Conservation (phyloP, 2,329 filamentous ascomycete species). For the Apiospora hydei region DNA sequence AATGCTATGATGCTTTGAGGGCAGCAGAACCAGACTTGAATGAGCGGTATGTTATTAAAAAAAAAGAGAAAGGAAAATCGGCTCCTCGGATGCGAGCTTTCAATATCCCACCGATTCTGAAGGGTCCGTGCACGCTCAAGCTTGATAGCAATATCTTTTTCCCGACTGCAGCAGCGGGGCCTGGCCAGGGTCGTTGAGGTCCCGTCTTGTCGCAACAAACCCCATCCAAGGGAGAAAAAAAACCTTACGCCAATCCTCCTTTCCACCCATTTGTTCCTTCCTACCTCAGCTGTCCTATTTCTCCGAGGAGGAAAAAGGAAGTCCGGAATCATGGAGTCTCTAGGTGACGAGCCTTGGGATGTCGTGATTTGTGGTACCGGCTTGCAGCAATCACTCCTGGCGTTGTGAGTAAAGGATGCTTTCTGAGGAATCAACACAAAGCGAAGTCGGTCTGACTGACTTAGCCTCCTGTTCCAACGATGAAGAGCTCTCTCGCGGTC, state of each 20-base stretch:
- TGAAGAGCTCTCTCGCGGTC: conserved; percentile 90
- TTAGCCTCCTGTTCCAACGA: conserved; percentile 52
- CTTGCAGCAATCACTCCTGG: conserved; percentile 79
- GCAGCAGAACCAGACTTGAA: conserved; percentile 37
- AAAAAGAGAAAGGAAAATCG: conserved; percentile 29
- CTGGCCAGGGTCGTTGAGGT: background rate
- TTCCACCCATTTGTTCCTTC: conserved; percentile 29
- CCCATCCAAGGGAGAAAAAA: conserved; percentile 42
- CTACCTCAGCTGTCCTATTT: background rate
- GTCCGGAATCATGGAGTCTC: conserved; percentile 68
- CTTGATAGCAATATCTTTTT: conserved; percentile 16
- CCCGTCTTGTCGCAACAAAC: conserved; percentile 42
- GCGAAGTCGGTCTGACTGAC: conserved; percentile 73
- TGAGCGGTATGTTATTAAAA: conserved; percentile 39
- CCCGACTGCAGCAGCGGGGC: background rate
- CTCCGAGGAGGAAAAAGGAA: background rate
- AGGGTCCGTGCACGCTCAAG: background rate
- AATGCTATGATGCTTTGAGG: conserved; percentile 40
- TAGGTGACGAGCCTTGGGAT: conserved; percentile 80
- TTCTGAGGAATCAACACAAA: conserved; percentile 31
- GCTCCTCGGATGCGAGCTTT: background rate
- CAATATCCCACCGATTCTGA: background rate
- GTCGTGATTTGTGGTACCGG: conserved; percentile 81
- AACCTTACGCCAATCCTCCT: conserved; percentile 31
- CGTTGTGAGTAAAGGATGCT: conserved; percentile 64